A percentile compares a stretch with the other conserved stretches of the same genome.
phyloP scores from a whole-genome alignment of 2,329 filamentous ascomycete species.

The Sphaerulina populicola region DNA sequence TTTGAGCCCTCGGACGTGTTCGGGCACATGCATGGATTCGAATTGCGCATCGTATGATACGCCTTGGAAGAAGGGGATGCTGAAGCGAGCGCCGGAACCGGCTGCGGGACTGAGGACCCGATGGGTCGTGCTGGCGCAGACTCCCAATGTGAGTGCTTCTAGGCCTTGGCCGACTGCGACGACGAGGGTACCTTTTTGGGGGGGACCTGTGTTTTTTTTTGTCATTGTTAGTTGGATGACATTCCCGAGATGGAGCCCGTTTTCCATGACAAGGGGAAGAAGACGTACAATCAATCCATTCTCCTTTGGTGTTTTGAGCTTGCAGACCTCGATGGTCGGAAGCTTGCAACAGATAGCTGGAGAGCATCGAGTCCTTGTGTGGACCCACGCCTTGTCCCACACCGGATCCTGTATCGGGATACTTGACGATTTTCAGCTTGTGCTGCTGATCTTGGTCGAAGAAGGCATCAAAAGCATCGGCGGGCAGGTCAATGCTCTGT shows the following conservation, averaged over 20 bases:
- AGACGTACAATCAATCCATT: constrained; percentile 65
- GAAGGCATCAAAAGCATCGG: constrained; percentile 65
- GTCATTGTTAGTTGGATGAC: background rate
- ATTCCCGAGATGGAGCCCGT: background rate
- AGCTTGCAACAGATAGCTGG: constrained; percentile 72
- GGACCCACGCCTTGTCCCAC: constrained; percentile 59
- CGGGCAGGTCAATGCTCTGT: constrained; percentile 66
- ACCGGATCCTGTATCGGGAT: constrained; percentile 59
- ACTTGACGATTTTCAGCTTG: constrained; percentile 83
- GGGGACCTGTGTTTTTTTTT: constrained; percentile 39
- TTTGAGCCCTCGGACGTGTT: constrained; percentile 54
- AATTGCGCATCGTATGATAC: constrained; percentile 72
- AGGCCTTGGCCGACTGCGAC: constrained; percentile 82
- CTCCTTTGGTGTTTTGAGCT: constrained; percentile 68
- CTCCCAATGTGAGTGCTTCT: constrained; percentile 74
- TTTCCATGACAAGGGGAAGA: background rate
- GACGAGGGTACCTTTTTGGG: constrained; percentile 67
- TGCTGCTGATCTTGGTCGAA: constrained; percentile 67
- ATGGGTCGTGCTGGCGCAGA: constrained; percentile 74
- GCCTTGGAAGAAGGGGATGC: constrained; percentile 82
- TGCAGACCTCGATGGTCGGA: constrained; percentile 68
- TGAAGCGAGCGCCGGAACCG: constrained; percentile 64
- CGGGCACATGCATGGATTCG: constrained; percentile 64
- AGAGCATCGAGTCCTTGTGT: constrained; percentile 79
- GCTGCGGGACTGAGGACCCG: constrained; percentile 65